Base-by-base conservation (phyloP, 1,284 basidiomycete species). In the Austroboletus novae-zelandiae region DNA sequence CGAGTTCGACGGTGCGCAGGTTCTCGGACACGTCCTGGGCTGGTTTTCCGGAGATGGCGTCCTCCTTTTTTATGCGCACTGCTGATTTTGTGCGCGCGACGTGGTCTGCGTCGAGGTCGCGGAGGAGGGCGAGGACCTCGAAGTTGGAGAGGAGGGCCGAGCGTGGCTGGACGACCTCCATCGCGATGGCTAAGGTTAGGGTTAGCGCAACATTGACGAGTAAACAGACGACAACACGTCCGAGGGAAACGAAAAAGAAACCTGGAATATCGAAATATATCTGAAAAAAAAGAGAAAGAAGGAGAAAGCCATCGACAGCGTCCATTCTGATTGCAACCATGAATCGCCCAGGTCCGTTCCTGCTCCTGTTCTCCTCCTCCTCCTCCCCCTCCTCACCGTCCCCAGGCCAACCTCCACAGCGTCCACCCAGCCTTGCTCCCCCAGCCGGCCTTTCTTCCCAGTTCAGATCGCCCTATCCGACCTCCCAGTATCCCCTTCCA, bases 1-100 rank as follows among this genome's bases (percentile, higher is more conserved):
- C 89, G 54, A 94, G 86, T 64, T 94, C 89, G 37, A 96, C 78
- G 13, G 93, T 96, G 48, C 93, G 77, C 51, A 97, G 63, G 63
- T 97, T 95, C 64, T 94, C 84, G 55, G 80, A 79, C 32, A 86
- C 75, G 51, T 84, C 80, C 37, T 79, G 66, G 15, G 64, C 61
- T 15, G 56, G 53, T 59, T 65, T 55, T 43, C 72, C 74, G 9
- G 70, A 61, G 9, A 72, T 66, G 52, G 84, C 83, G 49, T 88
- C 80, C 59, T 89, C 85, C 53, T 87, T 88, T 66, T 89, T 88
- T 44, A 87, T 76, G 43, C 83, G 78, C 5, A 84, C 60, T 9
- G 84, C 75, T 5, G 80, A 76, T 59, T 84, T 84, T 32, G 83
- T 77, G 35, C 81, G 78, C 1, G 80, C 74, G 39, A 91, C 70